Evolutionary conservation across 352 stramenopile species (phyloP), one percentile per base, ranked within the genome.

Genomic region (Phytophthora crassamura): DNA sequence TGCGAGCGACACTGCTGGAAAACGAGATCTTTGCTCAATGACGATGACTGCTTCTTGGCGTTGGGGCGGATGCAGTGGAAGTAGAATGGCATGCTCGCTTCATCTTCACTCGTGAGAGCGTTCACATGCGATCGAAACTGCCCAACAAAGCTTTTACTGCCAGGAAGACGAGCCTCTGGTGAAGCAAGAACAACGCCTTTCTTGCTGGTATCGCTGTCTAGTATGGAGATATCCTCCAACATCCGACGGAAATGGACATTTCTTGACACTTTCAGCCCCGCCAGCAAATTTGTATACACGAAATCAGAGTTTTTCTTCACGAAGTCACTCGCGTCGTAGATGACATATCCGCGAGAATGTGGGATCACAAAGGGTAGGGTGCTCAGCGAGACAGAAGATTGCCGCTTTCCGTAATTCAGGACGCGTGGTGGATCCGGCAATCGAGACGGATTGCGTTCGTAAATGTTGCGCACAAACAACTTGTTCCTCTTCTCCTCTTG

Each of bases 301-400:
- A 83, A 86, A 15, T 91, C 81, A 4, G 81, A 85, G 42, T 91
- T 90, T 58, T 89, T 90, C 55, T 80, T 79, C 16, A 91, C 79
- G 55, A 91, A 91, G 7, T 87, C 78, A 9, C 36, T 76, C 11
- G 79, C 81, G 43, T 90, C 83, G 48, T 91, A 91, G 12, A 76
- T 56, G 3, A 90, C 72, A 12, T 72, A 30, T 14, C 71, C 69
- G n/a, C 80, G 73, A 6, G 79, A 63, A 30, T 91, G 81, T 0
- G 77, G 79, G 5, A 90, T 69, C 14, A 74, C 48, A 39, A 91
- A 91, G 4, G 46, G 59, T 12, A 91, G 58, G 0, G 38, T 20
- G 10, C 64, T 69, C 11, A 71, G 30, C 28, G 46, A 34, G 0
- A 39, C 18, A n/a, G 25, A 49, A 20, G 18, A 22, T 40, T 58